Evolutionary conservation across 2,329 filamentous ascomycete species (phyloP), one percentile per base, ranked within the genome.

Genomic region (Paecilomyces dactylethromorphus): DNA sequence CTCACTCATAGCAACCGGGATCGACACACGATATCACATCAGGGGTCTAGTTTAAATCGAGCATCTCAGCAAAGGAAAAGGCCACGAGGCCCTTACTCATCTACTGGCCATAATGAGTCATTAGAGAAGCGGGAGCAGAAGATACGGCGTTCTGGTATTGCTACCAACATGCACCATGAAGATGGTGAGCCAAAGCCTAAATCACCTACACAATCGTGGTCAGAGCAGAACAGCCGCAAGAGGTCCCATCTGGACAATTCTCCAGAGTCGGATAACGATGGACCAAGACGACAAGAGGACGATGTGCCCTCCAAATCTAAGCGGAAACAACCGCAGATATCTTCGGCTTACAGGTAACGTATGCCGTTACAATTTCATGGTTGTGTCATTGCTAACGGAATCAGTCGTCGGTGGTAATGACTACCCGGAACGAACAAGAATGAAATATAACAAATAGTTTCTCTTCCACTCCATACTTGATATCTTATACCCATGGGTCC

Each of bases 401-500:
- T 58, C 56, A 67, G 68, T 59, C 75, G 76, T 58, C 76, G 75
- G 53, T 78, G 76, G 76, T 78, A 66, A 72, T 53, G 26, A 50
- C 55, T 22, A 7, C 15, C n/a, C 31, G 3, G 6, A 18, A n/a
- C n/a, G 18, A 45, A 15, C 6, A 53, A 50, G 24, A 53, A 18
- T 22, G n/a, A n/a, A 51, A 45, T 18, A 31, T 39, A 26, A 45
- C 26, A 55, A 24, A 45, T 53, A n/a, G 32, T 54, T 31, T 31
- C 7, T 29, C 26, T 53, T 52, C 21, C 50, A 59, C 57, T 31
- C 21, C 53, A 59, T 52, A 55, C 51, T 56, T 56, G 45, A 63
- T 63, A 62, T 56, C 57, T 58, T 56, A 63, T 62, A 64, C 61
- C 60, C 61, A 49, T 59, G 31, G 58, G 57, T 56, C n/a, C n/a